Evolutionary conservation across 345 rosid genomes (phyloP), one percentile per base, ranked within the genome.

Genomic region (Gossypium ekmanianum): DNA sequence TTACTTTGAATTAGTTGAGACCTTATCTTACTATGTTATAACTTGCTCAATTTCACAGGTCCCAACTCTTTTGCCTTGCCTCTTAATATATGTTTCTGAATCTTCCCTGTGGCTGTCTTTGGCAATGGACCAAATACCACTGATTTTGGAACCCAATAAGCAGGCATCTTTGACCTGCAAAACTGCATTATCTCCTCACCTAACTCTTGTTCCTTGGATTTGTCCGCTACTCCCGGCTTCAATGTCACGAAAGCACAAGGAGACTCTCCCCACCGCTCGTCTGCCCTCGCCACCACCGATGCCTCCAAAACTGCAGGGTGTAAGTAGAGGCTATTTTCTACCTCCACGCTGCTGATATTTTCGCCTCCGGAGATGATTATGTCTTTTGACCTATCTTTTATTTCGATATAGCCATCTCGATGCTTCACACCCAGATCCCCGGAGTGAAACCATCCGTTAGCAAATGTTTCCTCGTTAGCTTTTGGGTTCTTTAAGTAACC

Each of bases 291-390:
- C 71, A 91, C 99, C 52, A 91, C 97, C 0, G 97, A 90, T 10
- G 83, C 97, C 88, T 95, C 99, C 39, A 86, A 81, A 58, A 95
- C 79, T 0, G 93, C 93, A 0, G 97, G 98, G 75, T 91, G 97
- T 3, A 79, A 55, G 80, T 93, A 95, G 0, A 95, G 50, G 2
- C 74, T 61, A 71, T 93, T 93, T 81, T 93, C 97, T 0, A 91
- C 83, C 84, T 91, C 98, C 41, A 95, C 84, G 43, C 94, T 95
- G 24, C 99, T 93, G 26, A 91, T 95, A 84, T 91, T 95, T 76
- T 95, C 99, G 2, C 97, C 99, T 4, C 97, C 98, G 1, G 95
- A 94, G 76, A 94, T 94, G 73, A 93, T 93, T 50, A 95, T 82
- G 78, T 95, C 98, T 80, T 95, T 95, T 17, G 94, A 88, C 76